Evolutionary conservation across 768 basidiomycete genomes (phyloP).

Genomic region (Termitomyces sp.): DNA sequence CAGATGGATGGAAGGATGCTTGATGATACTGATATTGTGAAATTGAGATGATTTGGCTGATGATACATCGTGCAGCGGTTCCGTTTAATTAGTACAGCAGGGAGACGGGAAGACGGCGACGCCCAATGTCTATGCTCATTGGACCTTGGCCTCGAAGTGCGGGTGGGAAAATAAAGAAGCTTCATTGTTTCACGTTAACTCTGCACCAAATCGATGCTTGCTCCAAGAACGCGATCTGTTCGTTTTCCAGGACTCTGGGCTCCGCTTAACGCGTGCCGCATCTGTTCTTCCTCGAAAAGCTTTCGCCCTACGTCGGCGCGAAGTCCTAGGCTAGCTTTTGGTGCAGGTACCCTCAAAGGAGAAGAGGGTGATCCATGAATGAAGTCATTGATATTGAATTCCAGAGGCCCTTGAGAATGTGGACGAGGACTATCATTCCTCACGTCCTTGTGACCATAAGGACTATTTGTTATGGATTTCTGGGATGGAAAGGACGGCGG

Average conservation of each 20-base stretch:
- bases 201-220: constrained; percentile 40
- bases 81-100: constrained; percentile 37
- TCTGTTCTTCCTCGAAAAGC: constrained; percentile 67
- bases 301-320: constrained; percentile 61
- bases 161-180: constrained; percentile 1
- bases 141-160: constrained; percentile 6
- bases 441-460: constrained; percentile 15
- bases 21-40: constrained; percentile 13
- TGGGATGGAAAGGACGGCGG: constrained; percentile 25
- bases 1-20: constrained; percentile 13
- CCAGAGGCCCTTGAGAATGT: constrained; percentile 25
- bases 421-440: constrained; percentile 26
- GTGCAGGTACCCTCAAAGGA: constrained; percentile 33
- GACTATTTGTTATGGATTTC: constrained; percentile 14
- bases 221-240: constrained; percentile 28
- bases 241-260: constrained; percentile 20
- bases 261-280: constrained; percentile 31
- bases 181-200: constrained; percentile 20
- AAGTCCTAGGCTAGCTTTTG: constrained; percentile 42
- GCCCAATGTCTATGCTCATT: constrained; percentile 17
- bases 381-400: constrained; percentile 68
- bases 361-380: constrained; percentile 71
- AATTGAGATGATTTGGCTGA: constrained; percentile 23
- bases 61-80: constrained; percentile 35
- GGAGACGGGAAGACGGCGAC: constrained; percentile 13